Conservation (phyloP, 805 yeast species). For the Wickerhamomyces alni region DNA sequence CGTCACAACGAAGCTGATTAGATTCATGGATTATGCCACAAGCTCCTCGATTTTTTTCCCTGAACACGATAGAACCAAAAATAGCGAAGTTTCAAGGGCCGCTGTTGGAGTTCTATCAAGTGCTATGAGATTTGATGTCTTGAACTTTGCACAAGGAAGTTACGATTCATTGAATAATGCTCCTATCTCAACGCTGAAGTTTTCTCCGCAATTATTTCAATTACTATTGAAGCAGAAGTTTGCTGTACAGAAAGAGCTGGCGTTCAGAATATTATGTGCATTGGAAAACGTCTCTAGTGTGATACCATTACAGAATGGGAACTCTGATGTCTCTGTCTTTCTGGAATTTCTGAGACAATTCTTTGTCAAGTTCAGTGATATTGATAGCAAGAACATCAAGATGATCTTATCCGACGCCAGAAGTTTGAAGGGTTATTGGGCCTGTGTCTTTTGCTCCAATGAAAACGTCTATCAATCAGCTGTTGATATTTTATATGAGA, state of each 20-base stretch:
- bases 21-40: constrained; percentile 26
- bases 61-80: constrained; percentile 19
- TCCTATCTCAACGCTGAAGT: constrained; percentile 25
- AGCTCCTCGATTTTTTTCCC: constrained; percentile 26
- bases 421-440: constrained; percentile 63
- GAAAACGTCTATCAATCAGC: constrained; percentile 58
- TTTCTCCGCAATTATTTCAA: constrained; percentile 24
- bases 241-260: constrained; percentile 15
- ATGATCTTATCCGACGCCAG: constrained; percentile 33
- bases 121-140: constrained; percentile 41
- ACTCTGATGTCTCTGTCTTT: constrained; percentile 22
- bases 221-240: constrained; percentile 23
- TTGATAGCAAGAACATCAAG: constrained; percentile 30
- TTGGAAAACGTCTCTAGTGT: constrained; percentile 25
- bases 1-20: constrained; percentile 30
- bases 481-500: constrained; percentile 64
- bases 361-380: constrained; percentile 34
- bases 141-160: constrained; percentile 35
- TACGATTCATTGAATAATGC: constrained; percentile 28
- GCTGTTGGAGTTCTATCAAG: constrained; percentile 33
- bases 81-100: constrained; percentile 26
- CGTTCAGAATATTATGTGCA: constrained; percentile 18
- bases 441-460: constrained; percentile 63
- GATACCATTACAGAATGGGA: constrained; percentile 22
- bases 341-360: constrained; percentile 27